Percentiles rank a stretch among this genome's conserved stretches.
phyloP scores from a whole-genome alignment of 441 rosid species.

The Erodium trifolium region DNA sequence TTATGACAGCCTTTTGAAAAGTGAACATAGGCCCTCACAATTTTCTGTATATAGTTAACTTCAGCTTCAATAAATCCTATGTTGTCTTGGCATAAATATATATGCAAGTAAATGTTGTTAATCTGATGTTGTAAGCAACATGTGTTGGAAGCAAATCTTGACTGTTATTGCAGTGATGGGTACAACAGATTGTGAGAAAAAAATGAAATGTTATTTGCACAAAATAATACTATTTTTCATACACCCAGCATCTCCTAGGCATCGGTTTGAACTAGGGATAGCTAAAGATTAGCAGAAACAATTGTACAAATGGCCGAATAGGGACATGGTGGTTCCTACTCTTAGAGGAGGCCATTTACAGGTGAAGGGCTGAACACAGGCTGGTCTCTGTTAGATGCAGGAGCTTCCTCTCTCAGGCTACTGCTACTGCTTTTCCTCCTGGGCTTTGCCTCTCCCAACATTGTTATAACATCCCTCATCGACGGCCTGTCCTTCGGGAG shows the following conservation, averaged over 20 bases:
- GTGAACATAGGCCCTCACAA: not conserved
- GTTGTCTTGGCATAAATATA: no score
- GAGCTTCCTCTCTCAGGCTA: constrained; percentile 11
- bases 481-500: constrained; percentile 88
- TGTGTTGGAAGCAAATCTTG: not conserved
- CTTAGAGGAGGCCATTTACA: constrained; percentile 66
- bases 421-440: constrained; percentile 60
- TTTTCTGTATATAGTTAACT: no score
- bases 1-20: not conserved
- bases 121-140: not conserved
- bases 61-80: no score
- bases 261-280: constrained; percentile 14
- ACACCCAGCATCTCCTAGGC: constrained; percentile 18
- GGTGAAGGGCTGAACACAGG: constrained; percentile 66
- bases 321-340: constrained; percentile 17
- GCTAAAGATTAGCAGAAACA: constrained; percentile 18
- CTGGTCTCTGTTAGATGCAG: constrained; percentile 22
- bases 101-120: no score
- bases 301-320: constrained; percentile 30
- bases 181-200: not conserved
- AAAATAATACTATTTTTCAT: constrained; percentile 10
- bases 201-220: constrained; percentile 14
- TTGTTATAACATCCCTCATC: constrained; percentile 81
- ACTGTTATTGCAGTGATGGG: not conserved
- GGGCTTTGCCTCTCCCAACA: constrained; percentile 93